Base-by-base conservation (phyloP, 2,329 filamentous ascomycete species). In the Cladophialophora yegresii region DNA sequence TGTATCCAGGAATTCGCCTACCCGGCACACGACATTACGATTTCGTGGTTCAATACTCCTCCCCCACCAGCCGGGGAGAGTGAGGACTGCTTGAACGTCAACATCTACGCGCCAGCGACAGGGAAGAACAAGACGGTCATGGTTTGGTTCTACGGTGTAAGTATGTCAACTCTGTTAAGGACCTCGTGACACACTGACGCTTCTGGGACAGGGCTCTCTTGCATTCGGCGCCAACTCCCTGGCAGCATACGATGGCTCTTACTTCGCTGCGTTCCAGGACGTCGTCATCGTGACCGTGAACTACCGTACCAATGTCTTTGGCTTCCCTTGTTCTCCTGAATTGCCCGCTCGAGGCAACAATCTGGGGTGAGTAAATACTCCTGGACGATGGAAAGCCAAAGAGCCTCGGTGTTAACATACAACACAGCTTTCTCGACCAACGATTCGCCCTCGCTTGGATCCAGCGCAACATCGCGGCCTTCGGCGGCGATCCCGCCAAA, bases 11-110 rank as follows among this genome's bases (percentile, higher is more conserved):
- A 74, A 60, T 72, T 73, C 40, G 69, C 62, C 36, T 65, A 62
- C 33, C 72, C 75, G 8, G 33, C 64, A 12, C 71, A 72, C n/a
- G 67, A 74, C 33, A 72, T 74, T 49, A 70, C 73, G 0, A 73
- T 75, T 33, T 36, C 33, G 26, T 62, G 63, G 45, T 72, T 67
- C 60, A 67, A 69, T 53, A 71, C 63, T 22, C 72, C 71, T 47
- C 56, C 68, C 36, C 68, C 70, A 13, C 63, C 69, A 10, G 64
- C 70, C 1, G 70, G 68, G 4, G 74, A 75, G 54, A 73, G 70
- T 7, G 75, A 80, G 64, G 77, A 80, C 61, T 80, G 78, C 57
- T 66, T 80, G 2, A 78, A 75, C 3, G 69, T 75, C 2, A 80
- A 80, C 57, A 63, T 80, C 10, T 80, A 78, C 56, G 73, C 76